phyloP scores from a whole-genome alignment of 2,329 filamentous ascomycete species.

The Teratosphaeria pseudoeucalypti region DNA sequence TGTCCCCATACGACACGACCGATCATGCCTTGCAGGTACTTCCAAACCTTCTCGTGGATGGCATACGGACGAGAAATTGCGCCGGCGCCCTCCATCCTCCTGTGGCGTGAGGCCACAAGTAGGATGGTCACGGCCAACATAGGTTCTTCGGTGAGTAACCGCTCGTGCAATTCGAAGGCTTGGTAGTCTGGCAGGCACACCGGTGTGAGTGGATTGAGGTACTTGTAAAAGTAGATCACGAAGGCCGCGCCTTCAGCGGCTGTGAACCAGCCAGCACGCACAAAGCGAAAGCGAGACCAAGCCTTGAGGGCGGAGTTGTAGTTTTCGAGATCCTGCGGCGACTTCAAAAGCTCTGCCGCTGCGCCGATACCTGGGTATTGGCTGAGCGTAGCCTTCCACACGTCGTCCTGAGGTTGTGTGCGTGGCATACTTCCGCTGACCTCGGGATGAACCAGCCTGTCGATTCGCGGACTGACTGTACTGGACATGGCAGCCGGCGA shows the following conservation, averaged over 20 bases:
- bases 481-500: constrained; percentile 12
- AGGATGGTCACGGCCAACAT: constrained; percentile 86
- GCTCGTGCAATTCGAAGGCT: constrained; percentile 66
- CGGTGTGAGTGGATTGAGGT: constrained; percentile 82
- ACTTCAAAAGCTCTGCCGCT: constrained; percentile 3
- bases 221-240: constrained; percentile 90
- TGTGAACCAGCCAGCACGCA: constrained; percentile 94
- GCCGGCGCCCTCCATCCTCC: constrained; percentile 67
- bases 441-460: constrained; percentile 2
- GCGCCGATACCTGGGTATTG: constrained; percentile 13
- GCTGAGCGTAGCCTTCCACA: constrained; percentile 11
- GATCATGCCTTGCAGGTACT: constrained; percentile 87
- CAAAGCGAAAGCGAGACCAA: constrained; percentile 89
- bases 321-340: constrained; percentile 24
- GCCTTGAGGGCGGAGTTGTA: constrained; percentile 61
- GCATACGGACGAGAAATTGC: constrained; percentile 75
- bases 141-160: constrained; percentile 78
- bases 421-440: background rate
- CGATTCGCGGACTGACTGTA: constrained; percentile 15
- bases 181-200: constrained; percentile 88
- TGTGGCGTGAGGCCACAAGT: constrained; percentile 82
- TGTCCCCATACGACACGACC: constrained; percentile 92
- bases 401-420: constrained; percentile 12
- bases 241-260: constrained; percentile 88
- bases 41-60: constrained; percentile 94